These are phyloP conservation scores for Infundibulicybe gibba DNA, from an alignment of 768 basidiomycete species.

Conservation along the genomic window DNA sequence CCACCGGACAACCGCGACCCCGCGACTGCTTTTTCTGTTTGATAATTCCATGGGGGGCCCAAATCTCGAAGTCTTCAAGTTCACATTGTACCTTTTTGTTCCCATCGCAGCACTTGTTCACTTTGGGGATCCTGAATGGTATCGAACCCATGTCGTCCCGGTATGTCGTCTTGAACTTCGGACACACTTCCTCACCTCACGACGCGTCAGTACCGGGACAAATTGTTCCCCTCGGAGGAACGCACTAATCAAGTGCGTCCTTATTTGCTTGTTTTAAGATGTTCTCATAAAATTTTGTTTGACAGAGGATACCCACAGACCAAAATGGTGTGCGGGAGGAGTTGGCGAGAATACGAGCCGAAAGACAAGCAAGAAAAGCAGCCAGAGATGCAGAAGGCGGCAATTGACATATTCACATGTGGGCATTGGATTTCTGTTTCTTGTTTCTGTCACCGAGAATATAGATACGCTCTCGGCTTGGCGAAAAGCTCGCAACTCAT, in stretches of 20 bases:
- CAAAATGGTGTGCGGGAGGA: conserved; percentile 64
- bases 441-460: too few relatives aligned
- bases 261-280: background rate
- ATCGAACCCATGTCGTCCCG: conserved; percentile 71
- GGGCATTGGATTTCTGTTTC: too few relatives aligned
- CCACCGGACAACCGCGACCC: too few relatives aligned
- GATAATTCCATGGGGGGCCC: conserved; percentile 29
- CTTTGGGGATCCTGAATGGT: conserved; percentile 90
- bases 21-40: too few relatives aligned
- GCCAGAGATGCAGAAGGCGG: conserved; percentile 35
- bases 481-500: background rate
- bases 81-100: conserved; percentile 81
- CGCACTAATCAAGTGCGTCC: conserved; percentile 45
- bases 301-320: conserved; percentile 62
- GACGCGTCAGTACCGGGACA: conserved; percentile 59
- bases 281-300: background rate
- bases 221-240: conserved; percentile 62
- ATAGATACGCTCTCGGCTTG: background rate
- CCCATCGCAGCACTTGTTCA: conserved; percentile 78
- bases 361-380: conserved; percentile 44
- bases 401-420: conserved; percentile 3
- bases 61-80: conserved; percentile 89
- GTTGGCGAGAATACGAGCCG: conserved; percentile 66
- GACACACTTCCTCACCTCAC: background rate
- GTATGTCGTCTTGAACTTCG: conserved; percentile 29